A percentile compares a stretch with the other conserved stretches of the same genome.
Evolutionary conservation across 202 grass and related monocot genomes (phyloP).

Genomic region (Saccharum hybrid): DNA sequence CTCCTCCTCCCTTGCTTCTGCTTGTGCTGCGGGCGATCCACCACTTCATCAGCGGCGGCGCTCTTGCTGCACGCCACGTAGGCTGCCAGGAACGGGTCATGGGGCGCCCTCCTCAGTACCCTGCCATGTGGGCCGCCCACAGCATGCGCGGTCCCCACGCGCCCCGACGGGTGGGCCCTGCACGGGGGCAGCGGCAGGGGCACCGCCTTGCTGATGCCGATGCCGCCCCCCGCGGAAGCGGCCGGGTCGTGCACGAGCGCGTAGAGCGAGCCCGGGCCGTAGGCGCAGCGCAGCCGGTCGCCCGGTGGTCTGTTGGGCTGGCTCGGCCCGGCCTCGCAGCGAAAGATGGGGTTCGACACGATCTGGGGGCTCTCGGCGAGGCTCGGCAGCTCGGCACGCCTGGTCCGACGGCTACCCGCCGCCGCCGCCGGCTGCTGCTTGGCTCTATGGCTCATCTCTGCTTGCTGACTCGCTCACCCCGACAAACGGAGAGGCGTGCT

Average conservation of each 20-base stretch:
- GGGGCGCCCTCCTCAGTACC: slow-evolving; percentile 2
- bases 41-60: background rate
- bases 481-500: background rate
- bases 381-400: background rate
- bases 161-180: slow-evolving; percentile 6
- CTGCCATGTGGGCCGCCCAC: slow-evolving; percentile 8
- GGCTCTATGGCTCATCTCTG: slow-evolving; percentile 12
- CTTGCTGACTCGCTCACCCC: background rate
- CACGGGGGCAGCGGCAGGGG: slow-evolving; percentile 39
- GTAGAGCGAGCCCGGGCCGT: background rate
- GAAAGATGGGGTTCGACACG: slow-evolving; percentile 46
- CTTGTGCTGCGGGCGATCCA: background rate
- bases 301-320: background rate
- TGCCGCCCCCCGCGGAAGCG: background rate
- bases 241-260: slow-evolving; percentile 6
- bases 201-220: background rate
- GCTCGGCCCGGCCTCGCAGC: background rate
- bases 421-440: background rate
- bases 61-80: slow-evolving; percentile 50
- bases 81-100: slow-evolving; percentile 56
- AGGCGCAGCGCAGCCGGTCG: background rate
- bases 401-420: no score
- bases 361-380: background rate
- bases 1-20: background rate
- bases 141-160: background rate